These are phyloP conservation scores for Gnaphalium uliginosum DNA, from an alignment of 129 eudicot genomes.

Conservation along the genomic window DNA sequence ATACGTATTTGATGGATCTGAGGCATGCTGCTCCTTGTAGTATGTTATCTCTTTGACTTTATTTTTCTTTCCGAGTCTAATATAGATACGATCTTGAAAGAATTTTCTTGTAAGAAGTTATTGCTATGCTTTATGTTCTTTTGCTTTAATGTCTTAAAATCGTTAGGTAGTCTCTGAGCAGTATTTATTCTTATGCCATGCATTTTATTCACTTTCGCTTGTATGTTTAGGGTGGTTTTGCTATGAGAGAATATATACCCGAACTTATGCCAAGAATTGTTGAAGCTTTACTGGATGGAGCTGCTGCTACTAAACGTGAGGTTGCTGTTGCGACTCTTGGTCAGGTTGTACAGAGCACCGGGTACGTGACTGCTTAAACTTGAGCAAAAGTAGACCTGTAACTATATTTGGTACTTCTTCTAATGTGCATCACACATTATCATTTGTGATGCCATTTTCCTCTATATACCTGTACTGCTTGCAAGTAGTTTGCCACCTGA, in stretches of 20 bases:
- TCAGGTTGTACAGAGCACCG: conserved; percentile 98
- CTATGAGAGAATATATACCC: conserved; percentile 86
- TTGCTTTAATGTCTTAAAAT: conserved; percentile 8
- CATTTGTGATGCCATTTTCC: conserved; percentile 16
- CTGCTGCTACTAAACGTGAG: conserved; percentile 94
- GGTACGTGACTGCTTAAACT: conserved; percentile 52
- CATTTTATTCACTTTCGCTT: conserved; percentile 7
- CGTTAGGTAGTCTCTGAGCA: background rate
- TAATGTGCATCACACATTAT: conserved; percentile 6
- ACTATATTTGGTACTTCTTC: conserved; percentile 16
- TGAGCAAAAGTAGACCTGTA: background rate
- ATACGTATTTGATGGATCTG: conserved; percentile 14
- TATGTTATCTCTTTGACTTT: conserved; percentile 12
- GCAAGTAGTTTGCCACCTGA: background rate
- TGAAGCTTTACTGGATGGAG: conserved; percentile 93
- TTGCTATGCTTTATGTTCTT: background rate
- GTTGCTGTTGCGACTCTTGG: conserved; percentile 98
- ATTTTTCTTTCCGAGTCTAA: background rate
- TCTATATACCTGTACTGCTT: background rate
- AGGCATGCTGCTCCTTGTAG: conserved; percentile 21
- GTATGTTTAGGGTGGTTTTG: conserved; percentile 88
- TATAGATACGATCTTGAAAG: background rate
- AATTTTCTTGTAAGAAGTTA: background rate
- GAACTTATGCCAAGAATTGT: conserved; percentile 93
- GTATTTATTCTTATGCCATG: conserved; percentile 12